phyloP scores from a whole-genome alignment of 1,284 basidiomycete genomes.

The Malassezia equina region DNA sequence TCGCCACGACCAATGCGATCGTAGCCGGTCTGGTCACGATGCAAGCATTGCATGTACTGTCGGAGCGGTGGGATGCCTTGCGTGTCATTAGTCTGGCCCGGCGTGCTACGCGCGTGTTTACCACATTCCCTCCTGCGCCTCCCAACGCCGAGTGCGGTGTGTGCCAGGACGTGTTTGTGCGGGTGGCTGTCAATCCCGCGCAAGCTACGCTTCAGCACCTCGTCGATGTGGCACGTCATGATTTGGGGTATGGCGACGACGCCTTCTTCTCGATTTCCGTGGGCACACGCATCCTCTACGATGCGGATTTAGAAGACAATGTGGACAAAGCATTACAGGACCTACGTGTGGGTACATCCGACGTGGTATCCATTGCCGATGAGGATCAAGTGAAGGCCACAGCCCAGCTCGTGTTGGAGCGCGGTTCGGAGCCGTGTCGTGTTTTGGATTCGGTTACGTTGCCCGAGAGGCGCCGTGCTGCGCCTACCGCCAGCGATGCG shows the following conservation, averaged over 20 bases:
- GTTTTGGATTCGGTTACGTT: background rate
- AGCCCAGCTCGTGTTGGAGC: conserved; percentile 29
- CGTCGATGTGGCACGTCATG: conserved; percentile 61
- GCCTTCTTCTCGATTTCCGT: conserved; percentile 54
- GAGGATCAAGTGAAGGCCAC: conserved; percentile 55
- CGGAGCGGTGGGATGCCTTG: conserved; percentile 21
- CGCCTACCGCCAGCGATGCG: conserved; percentile 66
- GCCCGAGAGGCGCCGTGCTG: background rate
- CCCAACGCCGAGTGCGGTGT: conserved; percentile 58
- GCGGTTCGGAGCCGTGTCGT: background rate
- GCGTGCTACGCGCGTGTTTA: conserved; percentile 20
- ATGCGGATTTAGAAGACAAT: conserved; percentile 84
- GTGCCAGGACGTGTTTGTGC: conserved; percentile 73
- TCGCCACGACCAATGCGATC: conserved; percentile 97
- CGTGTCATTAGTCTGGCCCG: conserved; percentile 26
- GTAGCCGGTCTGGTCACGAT: conserved; percentile 87
- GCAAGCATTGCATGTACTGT: conserved; percentile 73
- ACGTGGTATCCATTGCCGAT: conserved; percentile 74
- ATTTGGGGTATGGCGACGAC: conserved; percentile 22
- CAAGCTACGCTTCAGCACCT: conserved; percentile 4
- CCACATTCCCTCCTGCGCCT: conserved; percentile 10
- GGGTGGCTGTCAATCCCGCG: conserved; percentile 50
- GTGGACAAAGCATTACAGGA: conserved; percentile 62
- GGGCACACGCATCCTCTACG: conserved; percentile 67
- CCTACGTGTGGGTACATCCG: conserved; percentile 59